Conservation (phyloP, 371 early-diverging fungal species). For the Batrachochytrium dendrobatidis region DNA sequence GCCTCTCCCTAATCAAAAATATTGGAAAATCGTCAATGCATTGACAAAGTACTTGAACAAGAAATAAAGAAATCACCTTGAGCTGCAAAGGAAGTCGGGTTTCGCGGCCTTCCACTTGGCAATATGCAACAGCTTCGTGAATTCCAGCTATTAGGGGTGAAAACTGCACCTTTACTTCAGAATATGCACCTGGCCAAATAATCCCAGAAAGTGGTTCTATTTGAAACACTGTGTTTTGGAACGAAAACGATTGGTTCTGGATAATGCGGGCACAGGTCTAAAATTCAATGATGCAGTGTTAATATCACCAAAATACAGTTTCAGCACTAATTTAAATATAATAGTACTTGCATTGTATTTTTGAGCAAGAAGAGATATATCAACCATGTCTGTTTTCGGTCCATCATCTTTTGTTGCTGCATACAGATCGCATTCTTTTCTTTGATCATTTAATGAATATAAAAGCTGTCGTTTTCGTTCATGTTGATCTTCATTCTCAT, state of each 20-base stretch:
- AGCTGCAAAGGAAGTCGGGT: conserved; percentile 36
- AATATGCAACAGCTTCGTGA: conserved; percentile 25
- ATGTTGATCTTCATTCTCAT: conserved; percentile 32
- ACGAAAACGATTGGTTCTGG: conserved; percentile 28
- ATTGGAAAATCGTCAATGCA: background rate
- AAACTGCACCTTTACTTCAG: conserved; percentile 38
- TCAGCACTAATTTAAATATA: no score
- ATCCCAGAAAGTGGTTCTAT: conserved; percentile 34
- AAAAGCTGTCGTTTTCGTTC: conserved; percentile 10
- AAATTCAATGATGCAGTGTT: background rate
- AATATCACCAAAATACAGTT: background rate
- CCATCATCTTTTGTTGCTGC: conserved; percentile 10
- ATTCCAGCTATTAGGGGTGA: conserved; percentile 29
- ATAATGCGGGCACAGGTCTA: conserved; percentile 30
- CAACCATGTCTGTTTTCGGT: conserved; percentile 19
- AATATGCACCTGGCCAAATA: conserved; percentile 41
- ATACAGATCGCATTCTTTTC: conserved; percentile 22
- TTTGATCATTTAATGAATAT: conserved; percentile 17
- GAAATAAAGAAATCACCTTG: conserved; percentile 20
- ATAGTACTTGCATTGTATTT: conserved; percentile 22
- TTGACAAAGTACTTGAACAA: background rate
- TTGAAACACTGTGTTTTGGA: conserved; percentile 23
- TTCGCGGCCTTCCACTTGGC: conserved; percentile 43
- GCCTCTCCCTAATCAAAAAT: conserved; percentile 29
- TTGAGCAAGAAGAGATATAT: conserved; percentile 30